phyloP scores from a whole-genome alignment of 2,329 filamentous ascomycete species.

The Ceratocystis cacaofunesta region DNA sequence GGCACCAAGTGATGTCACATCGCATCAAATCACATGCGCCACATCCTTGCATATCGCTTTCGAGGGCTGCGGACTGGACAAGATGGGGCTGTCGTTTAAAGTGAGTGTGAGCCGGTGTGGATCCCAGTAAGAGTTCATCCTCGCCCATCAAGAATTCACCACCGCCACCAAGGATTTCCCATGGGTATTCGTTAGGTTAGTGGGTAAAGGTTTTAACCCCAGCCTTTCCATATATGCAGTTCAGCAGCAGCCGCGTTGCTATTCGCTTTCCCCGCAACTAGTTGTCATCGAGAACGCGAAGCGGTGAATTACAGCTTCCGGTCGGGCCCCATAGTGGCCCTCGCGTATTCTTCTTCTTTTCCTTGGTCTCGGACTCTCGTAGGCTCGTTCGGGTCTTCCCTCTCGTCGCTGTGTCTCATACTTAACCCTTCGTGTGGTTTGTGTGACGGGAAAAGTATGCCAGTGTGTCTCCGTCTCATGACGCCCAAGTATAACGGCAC shows the following conservation, averaged over 20 bases:
- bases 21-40: slow-evolving; percentile 10
- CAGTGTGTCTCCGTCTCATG: not conserved
- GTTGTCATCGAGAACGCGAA: not conserved
- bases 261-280: not conserved
- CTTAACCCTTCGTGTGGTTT: not conserved
- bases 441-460: not conserved
- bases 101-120: not conserved
- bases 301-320: not conserved
- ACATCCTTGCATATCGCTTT: slow-evolving; percentile 10
- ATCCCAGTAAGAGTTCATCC: not conserved
- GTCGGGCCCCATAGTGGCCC: not conserved
- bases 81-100: not conserved
- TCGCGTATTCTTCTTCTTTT: slow-evolving; percentile 2
- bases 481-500: not conserved
- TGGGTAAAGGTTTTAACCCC: not conserved
- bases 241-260: not conserved
- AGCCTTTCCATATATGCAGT: not conserved
- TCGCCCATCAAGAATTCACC: not conserved
- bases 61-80: not conserved
- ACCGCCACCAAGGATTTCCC: not conserved
- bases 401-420: not conserved
- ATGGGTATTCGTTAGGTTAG: not conserved
- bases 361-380: not conserved
- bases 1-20: slow-evolving; percentile 12
- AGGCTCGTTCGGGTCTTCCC: not conserved